Evolutionary conservation across 2,329 filamentous ascomycete genomes (phyloP), one percentile per base, ranked within the genome.

Genomic region (Fusarium denticulatum): DNA sequence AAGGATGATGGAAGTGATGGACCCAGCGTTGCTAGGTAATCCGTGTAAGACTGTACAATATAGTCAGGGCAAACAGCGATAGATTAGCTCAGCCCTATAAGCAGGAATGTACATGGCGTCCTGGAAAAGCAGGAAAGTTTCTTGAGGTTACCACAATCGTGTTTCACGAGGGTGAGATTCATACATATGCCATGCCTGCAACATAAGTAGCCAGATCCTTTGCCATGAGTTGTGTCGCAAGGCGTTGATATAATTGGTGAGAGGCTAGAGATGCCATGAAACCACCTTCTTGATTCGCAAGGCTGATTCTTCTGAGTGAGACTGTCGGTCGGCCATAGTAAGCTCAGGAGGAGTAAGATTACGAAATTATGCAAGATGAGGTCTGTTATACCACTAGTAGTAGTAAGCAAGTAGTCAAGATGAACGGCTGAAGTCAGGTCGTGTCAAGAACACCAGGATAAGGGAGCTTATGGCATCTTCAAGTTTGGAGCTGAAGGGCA

Each of bases 11-110:
- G 58, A 68, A 26, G 56, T 57, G 72, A 72, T 56, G 67, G 68
- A 60, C 47, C 67, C 66, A 73, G 67, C 61, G 56, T 64, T 60
- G 46, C 58, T 66, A 55, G 69, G 62, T 76, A 74, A 75, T 78
- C 67, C 46, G 46, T 74, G 71, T 74, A 72, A 76, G 75, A 76
- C 75, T 79, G 78, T 79, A 78, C 67, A 79, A 74, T 79, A 78
- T 71, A 76, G 74, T 64, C 66, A 53, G 69, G 66, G 68, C 60
- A 53, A 73, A 60, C 60, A 65, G 60, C 55, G 63, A 67, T 71
- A 69, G 64, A 72, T 67, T 65, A 71, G 75, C 67, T 72, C 64
- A 73, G 71, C 72, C 70, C 64, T 76, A 69, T 66, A 74, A 73
- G 60, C 66, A 77, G 67, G 67, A 79, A 79, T 76, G 72, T 62